Base-by-base conservation (phyloP, 2,329 filamentous ascomycete species). In the Grosmannia serpens region DNA sequence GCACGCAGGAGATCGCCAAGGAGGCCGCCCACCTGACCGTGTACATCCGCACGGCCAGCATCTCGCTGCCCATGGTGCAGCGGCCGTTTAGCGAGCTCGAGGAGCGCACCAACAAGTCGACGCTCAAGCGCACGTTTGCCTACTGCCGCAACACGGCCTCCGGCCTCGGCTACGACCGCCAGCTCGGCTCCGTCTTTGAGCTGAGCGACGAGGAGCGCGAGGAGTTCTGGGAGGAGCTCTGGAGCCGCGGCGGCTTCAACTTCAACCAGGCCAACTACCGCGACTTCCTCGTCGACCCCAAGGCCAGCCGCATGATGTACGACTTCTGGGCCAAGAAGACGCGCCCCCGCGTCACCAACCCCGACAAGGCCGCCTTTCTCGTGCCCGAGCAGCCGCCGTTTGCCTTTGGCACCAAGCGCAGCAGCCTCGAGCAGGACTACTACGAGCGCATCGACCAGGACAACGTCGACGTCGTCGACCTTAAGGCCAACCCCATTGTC, bases 31-130 rank as follows among this genome's bases (percentile, higher is more conserved):
- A 69, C 24, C 58, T 73, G 41, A 70, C 68, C 2, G 76, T 84
- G 2, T 82, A 83, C 64, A 76, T 84, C 60, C 73, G 83, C 22
- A 84, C 79, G 2, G 80, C 82, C 0, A 84, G 82, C 59, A 74
- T 79, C 15, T 79, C 77, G 15, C 65, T 85, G 0, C 83, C 83
- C 0, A 84, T 86, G 79, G 69, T 74, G 1, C 78, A 83, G 62
- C 67, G 71, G 1, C 57, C 67, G 2, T 64, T 83, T 1, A 71
- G 73, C 0, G 70, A 67, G 35, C 70, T 79, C 49, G 75, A 80
- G 57, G 74, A 80, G 61, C 69, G 75, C 24, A 69, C 69, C 29
- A 64, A 63, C 8, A 73, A 73, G 50, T 63, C 64, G 0, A 64
- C 62, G 1, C 76, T 76, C 35, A 65, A 65, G 0, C 63, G 69